Evolutionary conservation across 352 stramenopile species (phyloP), one percentile per base, ranked within the genome.

Genomic region (Globisporangium heterothallicum): DNA sequence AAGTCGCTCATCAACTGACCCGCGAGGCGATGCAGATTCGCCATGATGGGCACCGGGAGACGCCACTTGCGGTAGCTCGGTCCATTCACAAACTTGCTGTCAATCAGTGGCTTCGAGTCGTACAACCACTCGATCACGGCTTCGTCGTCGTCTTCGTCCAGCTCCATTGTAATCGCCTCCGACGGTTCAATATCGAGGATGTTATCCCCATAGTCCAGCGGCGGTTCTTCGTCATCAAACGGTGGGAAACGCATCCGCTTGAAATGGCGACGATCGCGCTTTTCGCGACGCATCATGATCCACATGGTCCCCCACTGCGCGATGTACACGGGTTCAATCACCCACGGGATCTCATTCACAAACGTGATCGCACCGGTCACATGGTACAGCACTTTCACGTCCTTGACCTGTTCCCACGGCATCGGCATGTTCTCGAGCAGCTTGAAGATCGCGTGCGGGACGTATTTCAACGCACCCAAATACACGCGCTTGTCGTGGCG

Each of bases 401-500:
- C 97, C 49, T 98, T 97, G 32, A 99, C 96, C 58, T 98, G 95
- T 68, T 99, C 97, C 97, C 97, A 99, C 3, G 97, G 97, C 97
- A 99, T 99, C 41, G 97, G 97, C 91, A 99, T 99, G 70, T 99
- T 99, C 79, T 99, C 97, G 47, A 99, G 70, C 40, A 99, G 73
- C 79, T 99, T 99, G 67, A 98, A 99, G 34, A 99, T 86, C 16
- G 97, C 95, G 65, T 99, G 97, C 12, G 97, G 97, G 22, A 99
- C 94, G 69, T 99, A 99, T 71, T 99, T 99, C 41, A 99, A 78
- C 36, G 97, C 97, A n/a, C 97, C 97, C 0, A 99, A 66, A 66
- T 99, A 99, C 25, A 99, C 87, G 45, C 97, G 84, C 71, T 99
- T 99, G 72, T 99, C 97, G 56, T 98, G 88, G 18, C 95, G 87